Percentiles rank a stretch among this genome's conserved stretches.
phyloP scores from a whole-genome alignment of 805 yeast species.

The Candida pseudofarinosa region DNA sequence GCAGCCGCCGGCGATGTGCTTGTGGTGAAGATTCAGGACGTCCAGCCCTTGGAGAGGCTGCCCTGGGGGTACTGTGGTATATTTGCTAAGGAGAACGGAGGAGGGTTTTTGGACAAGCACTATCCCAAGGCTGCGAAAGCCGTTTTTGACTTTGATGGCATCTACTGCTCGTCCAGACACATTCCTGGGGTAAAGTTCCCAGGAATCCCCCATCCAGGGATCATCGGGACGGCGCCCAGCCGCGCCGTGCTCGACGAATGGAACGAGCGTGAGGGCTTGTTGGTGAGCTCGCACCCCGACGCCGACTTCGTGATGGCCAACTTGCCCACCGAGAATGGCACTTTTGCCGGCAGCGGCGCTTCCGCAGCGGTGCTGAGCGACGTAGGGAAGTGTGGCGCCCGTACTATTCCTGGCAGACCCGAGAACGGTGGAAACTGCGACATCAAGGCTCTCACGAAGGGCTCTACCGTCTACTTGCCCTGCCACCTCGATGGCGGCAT shows the following conservation, averaged over 20 bases:
- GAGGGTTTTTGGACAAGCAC: conserved; percentile 46
- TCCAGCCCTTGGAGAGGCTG: conserved; percentile 48
- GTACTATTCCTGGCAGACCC: conserved; percentile 51
- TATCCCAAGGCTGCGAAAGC: conserved; percentile 53
- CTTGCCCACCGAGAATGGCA: conserved; percentile 27
- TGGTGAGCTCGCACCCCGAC: conserved; percentile 9
- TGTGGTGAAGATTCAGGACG: conserved; percentile 48
- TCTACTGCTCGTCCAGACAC: conserved; percentile 46
- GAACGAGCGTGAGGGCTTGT: conserved; percentile 39
- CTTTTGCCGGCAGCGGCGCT: conserved; percentile 41
- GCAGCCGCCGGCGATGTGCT: conserved; percentile 47
- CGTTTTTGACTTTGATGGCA: conserved; percentile 50
- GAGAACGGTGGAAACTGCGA: conserved; percentile 55
- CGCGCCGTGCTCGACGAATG: conserved; percentile 39
- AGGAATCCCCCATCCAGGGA: conserved; percentile 50
- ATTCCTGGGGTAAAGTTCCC: conserved; percentile 48
- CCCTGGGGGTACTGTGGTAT: conserved; percentile 54
- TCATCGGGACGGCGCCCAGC: conserved; percentile 49
- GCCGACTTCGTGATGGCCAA: conserved; percentile 39
- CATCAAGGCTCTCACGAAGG: conserved; percentile 47
- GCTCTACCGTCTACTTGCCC: conserved; percentile 47
- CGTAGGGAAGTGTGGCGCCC: conserved; percentile 42
- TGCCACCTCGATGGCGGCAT: conserved; percentile 46
- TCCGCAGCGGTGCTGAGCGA: conserved; percentile 20
- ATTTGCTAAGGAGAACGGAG: conserved; percentile 47